phyloP scores from a whole-genome alignment of 768 basidiomycete species.

The Pleurotus sapidus region DNA sequence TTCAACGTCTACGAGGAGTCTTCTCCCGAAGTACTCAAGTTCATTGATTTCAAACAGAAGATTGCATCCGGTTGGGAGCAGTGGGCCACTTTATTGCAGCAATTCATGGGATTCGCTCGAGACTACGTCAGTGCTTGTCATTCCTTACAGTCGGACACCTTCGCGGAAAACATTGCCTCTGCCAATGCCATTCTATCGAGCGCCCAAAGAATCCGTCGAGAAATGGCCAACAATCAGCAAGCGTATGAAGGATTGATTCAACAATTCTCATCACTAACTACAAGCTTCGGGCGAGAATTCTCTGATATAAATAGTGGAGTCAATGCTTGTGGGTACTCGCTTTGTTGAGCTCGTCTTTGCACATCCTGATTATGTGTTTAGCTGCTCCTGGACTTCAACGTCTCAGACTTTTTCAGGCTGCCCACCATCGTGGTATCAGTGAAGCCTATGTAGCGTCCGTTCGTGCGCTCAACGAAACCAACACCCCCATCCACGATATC shows the following conservation, averaged over 20 bases:
- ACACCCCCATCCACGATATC: not conserved
- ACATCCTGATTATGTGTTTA: too few species aligned
- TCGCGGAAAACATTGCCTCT: not conserved
- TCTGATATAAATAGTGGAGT: too few species aligned
- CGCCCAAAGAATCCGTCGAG: not conserved
- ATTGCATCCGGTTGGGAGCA: not conserved
- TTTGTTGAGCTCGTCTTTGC: too few species aligned
- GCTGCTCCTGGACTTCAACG: not conserved
- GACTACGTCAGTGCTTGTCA: not conserved
- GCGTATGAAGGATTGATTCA: not conserved
- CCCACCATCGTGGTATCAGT: not conserved
- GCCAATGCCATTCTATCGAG: not conserved
- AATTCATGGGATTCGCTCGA: not conserved
- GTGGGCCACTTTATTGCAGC: not conserved
- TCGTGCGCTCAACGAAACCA: not conserved
- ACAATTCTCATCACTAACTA: not conserved
- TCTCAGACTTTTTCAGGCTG: not conserved
- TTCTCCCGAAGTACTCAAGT: not conserved
- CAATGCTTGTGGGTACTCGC: too few species aligned
- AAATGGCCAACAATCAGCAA: not conserved
- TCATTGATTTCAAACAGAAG: not conserved
- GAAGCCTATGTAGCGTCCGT: not conserved
- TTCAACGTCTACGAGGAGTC: not conserved
- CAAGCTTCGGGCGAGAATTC: not conserved
- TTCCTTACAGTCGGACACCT: not conserved